Evolutionary conservation across 805 yeast species (phyloP).

Genomic region (Starmerella riodocensis): DNA sequence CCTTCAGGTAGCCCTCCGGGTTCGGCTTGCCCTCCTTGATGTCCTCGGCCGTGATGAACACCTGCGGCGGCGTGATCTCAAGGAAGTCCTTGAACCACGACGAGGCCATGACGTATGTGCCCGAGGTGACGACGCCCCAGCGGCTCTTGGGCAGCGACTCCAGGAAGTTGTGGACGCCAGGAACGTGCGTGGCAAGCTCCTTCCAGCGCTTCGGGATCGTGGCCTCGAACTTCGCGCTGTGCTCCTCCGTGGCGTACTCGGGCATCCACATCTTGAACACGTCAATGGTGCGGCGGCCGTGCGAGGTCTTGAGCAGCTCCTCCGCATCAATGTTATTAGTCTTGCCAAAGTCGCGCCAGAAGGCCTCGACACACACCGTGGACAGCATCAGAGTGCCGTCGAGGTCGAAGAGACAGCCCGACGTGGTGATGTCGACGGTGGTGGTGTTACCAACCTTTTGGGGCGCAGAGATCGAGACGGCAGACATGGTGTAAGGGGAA

Average conservation of each 20-base stretch:
- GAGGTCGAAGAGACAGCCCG: conserved; percentile 59
- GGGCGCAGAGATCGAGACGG: conserved; percentile 9
- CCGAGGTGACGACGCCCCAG: conserved; percentile 85
- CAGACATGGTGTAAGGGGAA: conserved; percentile 11
- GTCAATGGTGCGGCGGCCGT: conserved; percentile 76
- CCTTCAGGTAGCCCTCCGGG: conserved; percentile 60
- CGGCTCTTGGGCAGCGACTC: conserved; percentile 30
- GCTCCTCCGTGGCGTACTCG: conserved; percentile 52
- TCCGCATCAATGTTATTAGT: conserved; percentile 57
- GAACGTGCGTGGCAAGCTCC: conserved; percentile 57
- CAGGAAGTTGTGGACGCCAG: conserved; percentile 53
- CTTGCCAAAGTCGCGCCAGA: conserved; percentile 65
- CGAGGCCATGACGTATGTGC: conserved; percentile 62
- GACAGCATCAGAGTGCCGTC: conserved; percentile 82
- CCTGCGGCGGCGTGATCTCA: conserved; percentile 48
- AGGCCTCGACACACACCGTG: conserved; percentile 66
- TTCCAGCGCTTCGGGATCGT: conserved; percentile 62
- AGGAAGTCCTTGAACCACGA: conserved; percentile 62
- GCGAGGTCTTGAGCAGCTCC: conserved; percentile 58
- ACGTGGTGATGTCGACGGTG: conserved; percentile 24
- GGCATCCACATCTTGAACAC: conserved; percentile 64
- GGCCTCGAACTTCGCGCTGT: conserved; percentile 54
- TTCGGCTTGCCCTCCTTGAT: conserved; percentile 73
- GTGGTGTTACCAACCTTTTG: conserved; percentile 13
- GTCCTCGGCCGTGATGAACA: conserved; percentile 71